Evolutionary conservation across 2,329 filamentous ascomycete species (phyloP).

Genomic region (Plectosphaerella cucumerina): DNA sequence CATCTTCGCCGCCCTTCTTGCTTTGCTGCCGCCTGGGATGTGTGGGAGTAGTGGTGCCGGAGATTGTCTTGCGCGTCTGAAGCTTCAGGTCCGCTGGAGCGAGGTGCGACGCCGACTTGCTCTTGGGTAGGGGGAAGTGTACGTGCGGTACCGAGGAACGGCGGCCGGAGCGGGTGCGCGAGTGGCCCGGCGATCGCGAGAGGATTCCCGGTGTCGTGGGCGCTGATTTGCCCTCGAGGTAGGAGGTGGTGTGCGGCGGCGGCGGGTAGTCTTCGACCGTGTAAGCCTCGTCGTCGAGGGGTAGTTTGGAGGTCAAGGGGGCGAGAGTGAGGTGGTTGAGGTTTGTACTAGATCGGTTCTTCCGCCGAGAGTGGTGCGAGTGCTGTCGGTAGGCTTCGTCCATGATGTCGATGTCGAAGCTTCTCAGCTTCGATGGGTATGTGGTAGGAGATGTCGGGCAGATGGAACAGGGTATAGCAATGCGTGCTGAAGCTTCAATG

Average conservation of each 20-base stretch:
- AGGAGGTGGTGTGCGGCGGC: slow-evolving; percentile 41
- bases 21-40: slow-evolving; percentile 7
- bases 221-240: slow-evolving; percentile 58
- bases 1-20: slow-evolving; percentile 13
- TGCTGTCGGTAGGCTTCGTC: slow-evolving; percentile 60
- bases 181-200: slow-evolving; percentile 49
- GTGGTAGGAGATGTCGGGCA: too few species aligned
- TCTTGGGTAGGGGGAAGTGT: slow-evolving; percentile 46
- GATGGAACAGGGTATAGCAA: too few species aligned
- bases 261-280: slow-evolving; percentile 33
- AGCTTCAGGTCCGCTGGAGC: slow-evolving; percentile 12
- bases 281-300: slow-evolving; percentile 47
- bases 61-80: slow-evolving; percentile 15
- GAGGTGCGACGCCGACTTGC: slow-evolving; percentile 60
- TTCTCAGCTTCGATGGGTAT: too few species aligned
- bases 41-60: slow-evolving; percentile 27
- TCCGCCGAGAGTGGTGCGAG: slow-evolving; percentile 50
- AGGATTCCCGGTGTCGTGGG: slow-evolving; percentile 62
- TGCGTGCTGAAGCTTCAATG: too few species aligned
- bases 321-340: slow-evolving; percentile 58
- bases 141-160: slow-evolving; percentile 31
- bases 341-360: slow-evolving; percentile 55
- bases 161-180: slow-evolving; percentile 41
- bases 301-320: slow-evolving; percentile 59
- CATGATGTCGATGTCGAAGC: slow-evolving; percentile 43